Conservation (phyloP, 1,284 basidiomycete species). For the Pisolithus thermaeus region DNA sequence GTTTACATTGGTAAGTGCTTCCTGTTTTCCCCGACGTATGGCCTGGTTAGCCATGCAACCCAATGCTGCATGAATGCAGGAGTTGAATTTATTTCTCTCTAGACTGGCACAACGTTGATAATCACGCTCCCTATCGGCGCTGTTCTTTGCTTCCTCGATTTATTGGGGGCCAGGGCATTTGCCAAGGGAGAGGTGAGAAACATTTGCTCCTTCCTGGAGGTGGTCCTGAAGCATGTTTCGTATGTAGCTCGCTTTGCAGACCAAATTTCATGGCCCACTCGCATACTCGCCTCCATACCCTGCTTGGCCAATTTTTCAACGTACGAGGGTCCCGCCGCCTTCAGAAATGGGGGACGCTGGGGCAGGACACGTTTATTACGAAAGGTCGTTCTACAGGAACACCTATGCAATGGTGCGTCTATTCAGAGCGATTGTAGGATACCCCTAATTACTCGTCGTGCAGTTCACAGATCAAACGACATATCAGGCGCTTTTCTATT, state of each 20-base stretch:
- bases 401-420: slow-evolving; percentile 66
- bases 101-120: slow-evolving; percentile 72
- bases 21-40: background rate
- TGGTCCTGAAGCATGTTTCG: slow-evolving; percentile 7
- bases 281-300: slow-evolving; percentile 53
- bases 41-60: no score
- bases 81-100: slow-evolving; percentile 12
- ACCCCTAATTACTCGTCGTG: slow-evolving; percentile 8
- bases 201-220: background rate
- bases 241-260: slow-evolving; percentile 57
- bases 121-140: slow-evolving; percentile 73
- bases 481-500: slow-evolving; percentile 78
- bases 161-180: slow-evolving; percentile 64
- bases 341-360: slow-evolving; percentile 47
- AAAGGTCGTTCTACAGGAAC: slow-evolving; percentile 71
- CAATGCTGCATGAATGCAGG: slow-evolving; percentile 3
- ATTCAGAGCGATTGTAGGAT: background rate
- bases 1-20: slow-evolving; percentile 60
- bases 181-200: slow-evolving; percentile 59
- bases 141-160: slow-evolving; percentile 67
- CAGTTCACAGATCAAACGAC: slow-evolving; percentile 75
- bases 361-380: slow-evolving; percentile 31
- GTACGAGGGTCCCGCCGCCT: slow-evolving; percentile 41
- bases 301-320: slow-evolving; percentile 64
- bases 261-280: slow-evolving; percentile 61